Base-by-base conservation (phyloP, 345 rosid species). In the Dimocarpus longan region DNA sequence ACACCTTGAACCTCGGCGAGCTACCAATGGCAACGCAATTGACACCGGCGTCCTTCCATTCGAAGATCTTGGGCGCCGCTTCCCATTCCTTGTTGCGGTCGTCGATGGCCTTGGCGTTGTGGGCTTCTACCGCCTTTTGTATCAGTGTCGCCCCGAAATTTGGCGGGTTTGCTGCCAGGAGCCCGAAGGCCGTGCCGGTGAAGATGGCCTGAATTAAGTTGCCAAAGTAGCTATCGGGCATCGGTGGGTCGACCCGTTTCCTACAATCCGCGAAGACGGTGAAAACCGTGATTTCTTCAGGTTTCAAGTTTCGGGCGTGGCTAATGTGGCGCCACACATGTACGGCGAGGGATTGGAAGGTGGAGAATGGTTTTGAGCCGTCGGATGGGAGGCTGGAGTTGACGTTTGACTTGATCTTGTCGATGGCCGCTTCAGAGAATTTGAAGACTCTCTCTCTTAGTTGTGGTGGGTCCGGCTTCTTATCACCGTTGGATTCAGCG, bases 241-340 rank as follows among this genome's bases (percentile, higher is more conserved):
- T 79, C 0, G 94, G 93, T 15, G 97, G 99, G 69, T 91, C 86
- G 0, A 94, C 94, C 48, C 98, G 91, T 76, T 91, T 85, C 24
- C 98, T 91, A 63, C 99, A 93, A 70, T 96, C 97, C 21, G 85
- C 98, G 70, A 94, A 96, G 80, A 96, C 92, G 0, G 95, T 90
- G 92, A 92, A 91, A 21, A 96, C 88, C 0, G 99, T 94, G 82
- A 75, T 46, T 75, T 94, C 98, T 70, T 91, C 95, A 0, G 97
- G 97, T 74, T 91, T 92, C 9, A 94, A 85, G 66, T 85, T 86
- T 10, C 99, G 93, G 9, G 97, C 99, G 60, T 24, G 77, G 78
- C 91, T 91, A 70, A 91, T 98, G 70, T 91, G 97, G 82, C 93
- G 98, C 99, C 98, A 96, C 70, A 96, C 85, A 82, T 96, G 98